Conservation (phyloP, 257 asterid genomes). For the Fraxinus excelsior region DNA sequence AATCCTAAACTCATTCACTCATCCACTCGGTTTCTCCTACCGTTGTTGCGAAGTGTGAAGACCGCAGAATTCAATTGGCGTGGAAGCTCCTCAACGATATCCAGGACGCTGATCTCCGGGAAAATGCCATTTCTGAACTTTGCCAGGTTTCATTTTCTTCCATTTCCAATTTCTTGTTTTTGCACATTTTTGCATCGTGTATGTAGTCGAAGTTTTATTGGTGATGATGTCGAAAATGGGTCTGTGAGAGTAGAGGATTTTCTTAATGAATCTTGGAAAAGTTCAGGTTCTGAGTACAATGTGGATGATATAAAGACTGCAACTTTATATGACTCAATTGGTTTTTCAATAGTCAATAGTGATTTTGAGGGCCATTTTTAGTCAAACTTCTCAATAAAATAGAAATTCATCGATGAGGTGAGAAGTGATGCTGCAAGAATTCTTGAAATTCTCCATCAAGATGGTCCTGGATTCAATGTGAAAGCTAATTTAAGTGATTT, state of each 20-base stretch:
- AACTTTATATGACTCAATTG: conserved; percentile 31
- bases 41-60: too few species aligned
- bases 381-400: conserved; percentile 40
- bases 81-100: too few species aligned
- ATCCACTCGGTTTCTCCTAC: too few species aligned
- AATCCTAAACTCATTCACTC: too few species aligned
- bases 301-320: conserved; percentile 41
- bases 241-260: conserved; percentile 65
- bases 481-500: conserved; percentile 53
- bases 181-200: conserved; percentile 50
- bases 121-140: too few species aligned
- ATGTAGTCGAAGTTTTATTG: conserved; percentile 38
- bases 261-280: conserved; percentile 67
- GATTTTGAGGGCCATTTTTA: conserved; percentile 22
- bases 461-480: conserved; percentile 73
- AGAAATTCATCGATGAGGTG: conserved; percentile 45
- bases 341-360: conserved; percentile 20
- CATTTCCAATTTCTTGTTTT: too few species aligned
- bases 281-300: conserved; percentile 35
- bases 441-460: conserved; percentile 78
- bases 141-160: too few species aligned
- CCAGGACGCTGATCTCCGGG: too few species aligned
- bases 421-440: conserved; percentile 57
- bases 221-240: conserved; percentile 61
- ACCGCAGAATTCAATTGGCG: too few species aligned